Conservation (phyloP, 768 basidiomycete genomes). For the Kwoniella mangroviensis region DNA sequence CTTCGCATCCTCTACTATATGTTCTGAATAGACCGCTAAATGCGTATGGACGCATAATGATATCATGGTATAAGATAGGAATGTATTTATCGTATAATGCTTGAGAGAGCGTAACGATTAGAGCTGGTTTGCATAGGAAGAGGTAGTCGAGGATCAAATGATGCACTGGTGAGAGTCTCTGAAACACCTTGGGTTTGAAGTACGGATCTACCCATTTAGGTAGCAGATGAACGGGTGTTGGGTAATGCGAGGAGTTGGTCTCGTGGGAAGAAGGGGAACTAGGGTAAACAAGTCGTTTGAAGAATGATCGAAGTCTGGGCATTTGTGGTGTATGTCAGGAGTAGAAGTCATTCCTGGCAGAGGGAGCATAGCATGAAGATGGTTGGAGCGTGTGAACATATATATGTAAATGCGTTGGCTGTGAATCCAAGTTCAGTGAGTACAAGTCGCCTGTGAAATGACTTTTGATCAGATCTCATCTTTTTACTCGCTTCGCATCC, state of each 20-base stretch:
- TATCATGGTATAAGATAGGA: background rate
- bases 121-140: background rate
- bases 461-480: background rate
- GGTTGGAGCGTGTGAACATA: background rate
- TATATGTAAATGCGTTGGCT: background rate
- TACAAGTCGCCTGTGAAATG: too few relatives aligned
- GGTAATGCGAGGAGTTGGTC: background rate
- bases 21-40: conserved; percentile 8
- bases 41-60: background rate
- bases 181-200: background rate
- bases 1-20: background rate
- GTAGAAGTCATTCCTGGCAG: background rate
- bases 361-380: background rate
- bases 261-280: background rate
- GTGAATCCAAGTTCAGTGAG: background rate
- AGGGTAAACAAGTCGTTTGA: background rate
- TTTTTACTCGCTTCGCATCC: background rate
- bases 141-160: conserved; percentile 1
- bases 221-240: background rate
- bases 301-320: background rate
- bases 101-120: background rate
- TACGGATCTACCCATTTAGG: background rate
- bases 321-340: background rate
- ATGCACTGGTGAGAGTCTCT: conserved; percentile 3
- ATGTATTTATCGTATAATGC: conserved; percentile 1